Evolutionary conservation across 495 filamentous ascomycete species (phyloP), one percentile per base, ranked within the genome.

Genomic region (Hypoxylon cercidicola): DNA sequence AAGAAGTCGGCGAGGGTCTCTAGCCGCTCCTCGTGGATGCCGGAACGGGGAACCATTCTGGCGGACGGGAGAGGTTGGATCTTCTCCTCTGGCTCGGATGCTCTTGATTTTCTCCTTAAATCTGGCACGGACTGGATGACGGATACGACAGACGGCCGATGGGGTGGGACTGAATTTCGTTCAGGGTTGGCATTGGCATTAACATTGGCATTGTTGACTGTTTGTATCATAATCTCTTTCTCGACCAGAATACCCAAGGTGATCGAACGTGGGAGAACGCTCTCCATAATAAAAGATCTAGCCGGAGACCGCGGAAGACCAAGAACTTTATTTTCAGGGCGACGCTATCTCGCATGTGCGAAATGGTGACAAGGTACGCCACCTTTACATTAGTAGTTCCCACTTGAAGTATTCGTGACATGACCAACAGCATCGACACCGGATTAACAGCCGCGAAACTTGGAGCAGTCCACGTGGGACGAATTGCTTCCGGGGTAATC

Each of bases 1-100:
- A 84, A 65, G 55, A 81, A 82, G 6, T 79, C 72, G 20, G 77
- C 69, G 25, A 83, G 63, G 0, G 71, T 78, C 18, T 41, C 70
- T 13, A 71, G 46, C 20, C 51, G 61, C 11, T 72, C 41, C 37
- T 55, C 48, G 12, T 40, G 55, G 45, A 51, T 39, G 44, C 59
- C 55, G 46, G 50, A 44, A 59, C 65, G 59, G 13, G 65, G 49
- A 58, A 59, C 40, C 65, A 68, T 68, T 55, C 63, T 68, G 25
- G 13, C 41, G 9, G 32, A 39, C 16, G 50, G 37, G 19, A 34
- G 32, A 60, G 50, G 32, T 13, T 43, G 34, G 32, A 21, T 30
- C 15, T 16, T 55, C 43, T 63, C 49, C 12, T 25, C 37, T n/a
- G 23, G 35, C 13, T 63, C 50, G 25, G 55, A 23, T 4, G n/a